phyloP scores from a whole-genome alignment of 208 protist species.

The Leishmania lainsoni region DNA sequence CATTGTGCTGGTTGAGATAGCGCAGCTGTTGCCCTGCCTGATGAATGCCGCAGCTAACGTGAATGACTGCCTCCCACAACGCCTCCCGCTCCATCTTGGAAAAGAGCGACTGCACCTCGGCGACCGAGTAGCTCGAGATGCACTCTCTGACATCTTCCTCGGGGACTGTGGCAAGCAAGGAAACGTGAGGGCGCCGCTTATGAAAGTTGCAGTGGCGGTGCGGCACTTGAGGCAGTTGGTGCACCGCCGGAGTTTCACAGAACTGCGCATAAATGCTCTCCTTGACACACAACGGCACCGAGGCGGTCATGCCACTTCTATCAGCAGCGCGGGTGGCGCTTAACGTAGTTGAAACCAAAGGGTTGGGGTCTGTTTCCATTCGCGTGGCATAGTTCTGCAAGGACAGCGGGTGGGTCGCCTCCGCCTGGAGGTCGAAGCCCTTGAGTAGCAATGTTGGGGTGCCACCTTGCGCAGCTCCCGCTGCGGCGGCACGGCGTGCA shows the following conservation, averaged over 20 bases:
- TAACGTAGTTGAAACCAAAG: not conserved
- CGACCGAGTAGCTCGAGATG: constrained; percentile 37
- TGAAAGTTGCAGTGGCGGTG: constrained; percentile 63
- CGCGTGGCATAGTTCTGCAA: constrained; percentile 4
- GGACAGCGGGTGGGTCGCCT: constrained; percentile 26
- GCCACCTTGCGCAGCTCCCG: constrained; percentile 9
- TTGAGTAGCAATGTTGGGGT: constrained; percentile 30
- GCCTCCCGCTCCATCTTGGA: constrained; percentile 57
- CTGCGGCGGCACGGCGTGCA: constrained; percentile 23
- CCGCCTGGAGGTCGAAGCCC: constrained; percentile 46
- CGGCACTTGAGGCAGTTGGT: constrained; percentile 57
- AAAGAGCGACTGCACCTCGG: constrained; percentile 61
- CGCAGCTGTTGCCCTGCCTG: constrained; percentile 33
- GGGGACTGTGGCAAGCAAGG: constrained; percentile 33
- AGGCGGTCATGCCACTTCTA: not conserved
- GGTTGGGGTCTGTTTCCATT: not conserved
- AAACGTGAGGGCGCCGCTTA: constrained; percentile 43
- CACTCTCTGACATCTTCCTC: constrained; percentile 40
- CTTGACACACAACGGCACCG: constrained; percentile 14
- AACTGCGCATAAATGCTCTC: constrained; percentile 43
- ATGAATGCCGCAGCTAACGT: constrained; percentile 55
- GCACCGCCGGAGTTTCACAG: constrained; percentile 16
- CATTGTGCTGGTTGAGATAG: constrained; percentile 57
- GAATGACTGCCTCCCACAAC: constrained; percentile 65
- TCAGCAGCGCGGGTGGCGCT: not conserved